Base-by-base conservation (phyloP, 2,329 filamentous ascomycete species). In the Aaosphaeria pasadenensis region DNA sequence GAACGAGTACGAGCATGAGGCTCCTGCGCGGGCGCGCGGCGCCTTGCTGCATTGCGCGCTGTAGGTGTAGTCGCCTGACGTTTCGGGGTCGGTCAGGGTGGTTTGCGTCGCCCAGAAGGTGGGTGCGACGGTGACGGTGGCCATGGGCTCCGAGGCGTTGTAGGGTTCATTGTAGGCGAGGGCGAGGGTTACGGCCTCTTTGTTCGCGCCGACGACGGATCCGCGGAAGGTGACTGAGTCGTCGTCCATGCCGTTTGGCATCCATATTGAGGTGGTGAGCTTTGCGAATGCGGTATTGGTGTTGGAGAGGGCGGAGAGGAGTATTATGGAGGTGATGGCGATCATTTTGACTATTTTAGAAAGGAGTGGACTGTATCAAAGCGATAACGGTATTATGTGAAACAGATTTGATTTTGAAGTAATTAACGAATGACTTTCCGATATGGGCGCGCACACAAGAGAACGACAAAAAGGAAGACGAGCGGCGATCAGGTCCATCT, bases 231-330 rank as follows among this genome's bases (percentile, higher is more conserved):
- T 50, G 6, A 52, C 35, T 6, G 57, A 47, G 4, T 45, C 35
- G 24, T 49, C 48, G 31, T 44, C 45, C 38, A 40, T n/a, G 35
- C 7, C 30, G 13, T 13, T 46, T 46, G 62, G 60, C 43, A 65
- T 44, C 59, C 63, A 64, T 7, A 63, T 53, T 2, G 61, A 60
- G 6, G 64, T 66, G 4, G 63, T 67, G 11, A 63, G 24, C 29
- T 61, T 45, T 6, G 63, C 63, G n/a, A 58, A 44, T 11, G 56
- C 58, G 11, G 46, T 48, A 6, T 58, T 49, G 11, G 56, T 57
- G 44, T 65, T 52, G 11, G 62, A 45, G 13, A 63, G 44, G 32
- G 53, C 42, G 6, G 52, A 53, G 13, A 60, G 47, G 24, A 65
- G 38, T n/a, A n/a, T 9, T 36, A 36, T 33, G 51, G 49, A 55